Evolutionary conservation across 2,329 filamentous ascomycete species (phyloP).

Genomic region (Cladosporium phlei): DNA sequence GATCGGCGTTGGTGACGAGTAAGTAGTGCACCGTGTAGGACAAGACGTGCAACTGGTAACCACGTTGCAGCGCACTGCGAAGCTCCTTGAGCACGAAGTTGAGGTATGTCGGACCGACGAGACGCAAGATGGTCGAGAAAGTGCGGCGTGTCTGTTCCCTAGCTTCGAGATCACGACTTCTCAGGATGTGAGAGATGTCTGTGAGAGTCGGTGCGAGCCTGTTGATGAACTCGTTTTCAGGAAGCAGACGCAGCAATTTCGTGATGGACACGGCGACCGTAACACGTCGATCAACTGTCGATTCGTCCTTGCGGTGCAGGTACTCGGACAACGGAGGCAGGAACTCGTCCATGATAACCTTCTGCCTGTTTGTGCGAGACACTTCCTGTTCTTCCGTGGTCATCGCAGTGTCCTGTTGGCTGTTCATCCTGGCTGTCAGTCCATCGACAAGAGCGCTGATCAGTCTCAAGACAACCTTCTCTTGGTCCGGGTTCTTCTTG

Average conservation of each 20-base stretch:
- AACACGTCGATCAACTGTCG: slow-evolving; percentile 86
- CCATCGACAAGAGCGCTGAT: slow-evolving; percentile 78
- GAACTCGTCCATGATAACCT: slow-evolving; percentile 61
- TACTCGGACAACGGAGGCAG: slow-evolving; percentile 76
- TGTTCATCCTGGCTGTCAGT: slow-evolving; percentile 42
- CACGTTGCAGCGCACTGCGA: slow-evolving; percentile 72
- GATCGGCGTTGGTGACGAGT: slow-evolving; percentile 67
- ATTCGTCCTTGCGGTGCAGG: slow-evolving; percentile 89
- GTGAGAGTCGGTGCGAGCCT: slow-evolving; percentile 79
- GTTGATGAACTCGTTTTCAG: slow-evolving; percentile 65
- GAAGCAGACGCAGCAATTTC: slow-evolving; percentile 78
- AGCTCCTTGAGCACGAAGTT: slow-evolving; percentile 92
- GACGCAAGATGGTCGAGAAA: slow-evolving; percentile 71
- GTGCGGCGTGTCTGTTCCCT: slow-evolving; percentile 89
- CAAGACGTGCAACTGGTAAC: slow-evolving; percentile 90
- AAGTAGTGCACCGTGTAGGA: slow-evolving; percentile 94
- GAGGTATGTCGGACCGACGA: slow-evolving; percentile 78
- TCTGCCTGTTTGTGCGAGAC: slow-evolving; percentile 16
- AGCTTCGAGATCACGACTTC: slow-evolving; percentile 82
- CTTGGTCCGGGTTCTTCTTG: slow-evolving; percentile 70
- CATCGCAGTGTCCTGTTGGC: slow-evolving; percentile 34
- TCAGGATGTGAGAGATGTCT: slow-evolving; percentile 87
- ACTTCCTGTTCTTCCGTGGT: slow-evolving; percentile 9
- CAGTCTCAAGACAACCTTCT: slow-evolving; percentile 80
- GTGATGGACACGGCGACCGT: slow-evolving; percentile 85